phyloP scores from a whole-genome alignment of 2,329 filamentous ascomycete species.

The Gliomastix tumulicola region DNA sequence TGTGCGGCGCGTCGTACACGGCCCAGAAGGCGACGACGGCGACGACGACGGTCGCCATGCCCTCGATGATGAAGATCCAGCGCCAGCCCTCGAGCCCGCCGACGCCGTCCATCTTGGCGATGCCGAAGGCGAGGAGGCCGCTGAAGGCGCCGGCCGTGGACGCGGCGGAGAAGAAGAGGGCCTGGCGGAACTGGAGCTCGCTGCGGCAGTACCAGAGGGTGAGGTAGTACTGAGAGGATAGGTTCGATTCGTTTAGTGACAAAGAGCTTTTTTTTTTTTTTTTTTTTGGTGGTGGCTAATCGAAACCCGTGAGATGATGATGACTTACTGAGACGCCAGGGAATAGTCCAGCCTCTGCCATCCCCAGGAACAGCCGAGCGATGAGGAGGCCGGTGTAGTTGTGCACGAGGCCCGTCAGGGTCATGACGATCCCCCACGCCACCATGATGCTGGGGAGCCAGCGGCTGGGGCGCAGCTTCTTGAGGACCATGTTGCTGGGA shows the following conservation, averaged over 20 bases:
- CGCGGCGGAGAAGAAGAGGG: constrained; percentile 78
- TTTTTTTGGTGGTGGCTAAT: too few species aligned
- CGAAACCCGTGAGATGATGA: too few species aligned
- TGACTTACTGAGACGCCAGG: constrained; percentile 48
- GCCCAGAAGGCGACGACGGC: constrained; percentile 62
- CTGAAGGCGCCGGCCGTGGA: constrained; percentile 74
- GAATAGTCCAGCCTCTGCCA: constrained; percentile 62
- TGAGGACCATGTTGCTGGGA: constrained; percentile 71
- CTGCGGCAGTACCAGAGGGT: constrained; percentile 55
- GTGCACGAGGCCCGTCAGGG: constrained; percentile 44
- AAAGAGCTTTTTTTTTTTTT: too few species aligned
- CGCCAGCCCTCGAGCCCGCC: constrained; percentile 53
- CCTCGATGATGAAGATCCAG: constrained; percentile 65
- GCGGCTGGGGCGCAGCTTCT: constrained; percentile 62
- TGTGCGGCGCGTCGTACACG: constrained; percentile 75
- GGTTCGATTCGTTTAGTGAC: too few species aligned
- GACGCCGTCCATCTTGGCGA: constrained; percentile 61
- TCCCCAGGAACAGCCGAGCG: constrained; percentile 51
- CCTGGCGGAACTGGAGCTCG: constrained; percentile 48
- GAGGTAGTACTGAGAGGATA: constrained; percentile 34
- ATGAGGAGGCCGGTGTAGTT: constrained; percentile 38
- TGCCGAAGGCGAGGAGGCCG: constrained; percentile 63
- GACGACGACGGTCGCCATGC: constrained; percentile 61
- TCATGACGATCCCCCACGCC: constrained; percentile 35
- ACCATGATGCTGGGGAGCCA: constrained; percentile 72